phyloP scores from a whole-genome alignment of 345 rosid genomes.

The Citrus sp. region DNA sequence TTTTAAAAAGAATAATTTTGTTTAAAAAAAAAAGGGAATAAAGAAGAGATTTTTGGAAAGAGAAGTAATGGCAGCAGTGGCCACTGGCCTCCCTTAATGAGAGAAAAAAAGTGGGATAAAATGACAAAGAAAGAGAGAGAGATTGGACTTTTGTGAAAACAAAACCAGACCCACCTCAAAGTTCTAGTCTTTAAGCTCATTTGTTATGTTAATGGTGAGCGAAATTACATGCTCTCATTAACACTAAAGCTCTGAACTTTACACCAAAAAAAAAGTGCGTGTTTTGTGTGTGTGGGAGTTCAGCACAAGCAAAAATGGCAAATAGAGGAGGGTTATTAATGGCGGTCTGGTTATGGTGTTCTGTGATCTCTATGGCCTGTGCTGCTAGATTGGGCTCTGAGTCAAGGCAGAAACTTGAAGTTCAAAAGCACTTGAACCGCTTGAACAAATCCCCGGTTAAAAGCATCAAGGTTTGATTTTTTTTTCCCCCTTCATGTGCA shows the following conservation, averaged over 20 bases:
- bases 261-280: not conserved
- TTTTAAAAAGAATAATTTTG: not conserved
- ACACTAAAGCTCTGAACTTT: slow-evolving; percentile 15
- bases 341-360: slow-evolving; percentile 39
- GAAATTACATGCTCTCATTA: not conserved
- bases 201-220: slow-evolving; percentile 3
- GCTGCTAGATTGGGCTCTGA: slow-evolving; percentile 58
- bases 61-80: not conserved
- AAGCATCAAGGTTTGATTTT: slow-evolving; percentile 56
- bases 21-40: not conserved
- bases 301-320: slow-evolving; percentile 21
- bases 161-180: slow-evolving; percentile 33
- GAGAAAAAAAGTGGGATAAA: slow-evolving; percentile 16
- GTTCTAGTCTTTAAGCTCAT: slow-evolving; percentile 18
- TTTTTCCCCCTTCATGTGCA: not conserved
- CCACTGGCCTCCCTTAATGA: slow-evolving; percentile 7
- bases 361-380: slow-evolving; percentile 36
- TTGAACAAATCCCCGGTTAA: slow-evolving; percentile 82
- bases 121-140: slow-evolving; percentile 18
- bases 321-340: slow-evolving; percentile 27
- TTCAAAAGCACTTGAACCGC: slow-evolving; percentile 80
- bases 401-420: slow-evolving; percentile 69
- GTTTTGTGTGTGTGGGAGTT: slow-evolving; percentile 9
- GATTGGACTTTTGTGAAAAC: slow-evolving; percentile 34
- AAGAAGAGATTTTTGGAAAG: not conserved